phyloP scores from a whole-genome alignment of 805 yeast genomes.

The Pichia manshurica region DNA sequence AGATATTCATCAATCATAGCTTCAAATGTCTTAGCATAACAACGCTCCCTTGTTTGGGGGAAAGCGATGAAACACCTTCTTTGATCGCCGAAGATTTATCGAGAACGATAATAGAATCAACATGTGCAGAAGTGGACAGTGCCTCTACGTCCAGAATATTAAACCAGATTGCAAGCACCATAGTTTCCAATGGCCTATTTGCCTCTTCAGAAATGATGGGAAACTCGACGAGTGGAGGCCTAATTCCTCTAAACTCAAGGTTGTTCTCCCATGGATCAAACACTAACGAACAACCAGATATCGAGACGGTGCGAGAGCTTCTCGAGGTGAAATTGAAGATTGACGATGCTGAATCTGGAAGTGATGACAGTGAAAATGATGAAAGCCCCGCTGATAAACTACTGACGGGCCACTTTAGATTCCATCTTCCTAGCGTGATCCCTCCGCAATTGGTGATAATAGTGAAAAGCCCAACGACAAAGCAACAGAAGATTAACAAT shows the following conservation, averaged over 20 bases:
- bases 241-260: slow-evolving; percentile 22
- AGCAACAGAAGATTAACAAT: background rate
- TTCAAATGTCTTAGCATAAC: slow-evolving; percentile 14
- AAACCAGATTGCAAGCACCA: slow-evolving; percentile 20
- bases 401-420: slow-evolving; percentile 27
- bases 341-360: slow-evolving; percentile 3
- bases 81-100: slow-evolving; percentile 29
- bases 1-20: slow-evolving; percentile 23
- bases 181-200: slow-evolving; percentile 20
- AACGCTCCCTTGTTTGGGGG: slow-evolving; percentile 30
- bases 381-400: slow-evolving; percentile 1
- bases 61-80: background rate
- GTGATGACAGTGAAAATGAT: slow-evolving; percentile 7
- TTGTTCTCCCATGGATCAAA: slow-evolving; percentile 20
- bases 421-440: slow-evolving; percentile 22
- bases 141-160: slow-evolving; percentile 15
- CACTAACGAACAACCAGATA: slow-evolving; percentile 20
- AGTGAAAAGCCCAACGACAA: slow-evolving; percentile 16
- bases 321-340: slow-evolving; percentile 25
- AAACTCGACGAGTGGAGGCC: background rate
- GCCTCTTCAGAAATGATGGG: background rate
- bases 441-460: slow-evolving; percentile 27
- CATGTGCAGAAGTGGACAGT: slow-evolving; percentile 25
- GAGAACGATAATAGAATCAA: slow-evolving; percentile 33
- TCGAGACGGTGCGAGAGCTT: slow-evolving; percentile 19